A percentile compares a stretch with the other conserved stretches of the same genome.
Evolutionary conservation across 2,329 filamentous ascomycete genomes (phyloP).

Genomic region (Colletotrichum sp.): DNA sequence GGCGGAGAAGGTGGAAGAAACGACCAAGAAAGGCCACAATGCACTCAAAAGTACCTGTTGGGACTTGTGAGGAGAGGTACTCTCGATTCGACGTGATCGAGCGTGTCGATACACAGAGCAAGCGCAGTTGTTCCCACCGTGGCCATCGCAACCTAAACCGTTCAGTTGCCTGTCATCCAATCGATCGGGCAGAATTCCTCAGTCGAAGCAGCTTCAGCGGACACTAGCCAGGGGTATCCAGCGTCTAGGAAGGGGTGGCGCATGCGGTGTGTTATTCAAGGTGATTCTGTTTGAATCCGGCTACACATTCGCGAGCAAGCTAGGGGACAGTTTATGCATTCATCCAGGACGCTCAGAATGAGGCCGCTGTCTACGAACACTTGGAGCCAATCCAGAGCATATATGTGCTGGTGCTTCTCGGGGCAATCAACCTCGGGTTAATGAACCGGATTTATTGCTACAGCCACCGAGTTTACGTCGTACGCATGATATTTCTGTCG

Average conservation of each 20-base stretch:
- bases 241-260: conserved; percentile 31
- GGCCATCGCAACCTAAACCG: conserved; percentile 28
- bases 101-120: conserved; percentile 35
- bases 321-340: conserved; percentile 43
- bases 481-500: conserved; percentile 38
- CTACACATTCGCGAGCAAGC: conserved; percentile 44
- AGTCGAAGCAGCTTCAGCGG: conserved; percentile 30
- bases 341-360: conserved; percentile 36
- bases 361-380: conserved; percentile 23
- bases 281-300: conserved; percentile 43
- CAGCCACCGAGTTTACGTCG: conserved; percentile 33
- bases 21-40: conserved; percentile 30
- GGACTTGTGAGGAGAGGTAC: conserved; percentile 32
- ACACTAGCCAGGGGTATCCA: conserved; percentile 34
- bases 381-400: background rate
- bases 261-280: conserved; percentile 44
- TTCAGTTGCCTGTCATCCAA: conserved; percentile 26
- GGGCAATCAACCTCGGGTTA: conserved; percentile 37
- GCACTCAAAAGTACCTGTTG: conserved; percentile 42
- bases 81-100: conserved; percentile 42
- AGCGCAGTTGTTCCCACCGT: background rate
- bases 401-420: conserved; percentile 42
- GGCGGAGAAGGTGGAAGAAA: background rate
- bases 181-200: conserved; percentile 31
- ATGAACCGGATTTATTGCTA: conserved; percentile 38